Percentiles rank a stretch among this genome's conserved stretches.
Conservation (phyloP, 306 rosid species). For the Cucumis melo region DNA sequence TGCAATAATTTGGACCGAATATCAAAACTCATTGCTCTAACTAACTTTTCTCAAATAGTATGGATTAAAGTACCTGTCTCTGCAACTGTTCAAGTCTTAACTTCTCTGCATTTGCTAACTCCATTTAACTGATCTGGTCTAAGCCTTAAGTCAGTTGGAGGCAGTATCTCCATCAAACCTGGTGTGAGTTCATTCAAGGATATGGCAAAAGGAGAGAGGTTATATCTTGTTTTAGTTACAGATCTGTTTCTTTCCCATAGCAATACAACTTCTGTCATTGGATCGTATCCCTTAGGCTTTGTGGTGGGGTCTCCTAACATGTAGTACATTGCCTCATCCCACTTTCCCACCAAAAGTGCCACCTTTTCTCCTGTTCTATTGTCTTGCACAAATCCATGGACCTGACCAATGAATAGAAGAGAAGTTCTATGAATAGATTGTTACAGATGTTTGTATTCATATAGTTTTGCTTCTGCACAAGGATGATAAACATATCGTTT, state of each 20-base stretch:
- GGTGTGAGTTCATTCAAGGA: slow-evolving; percentile 82
- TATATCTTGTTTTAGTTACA: slow-evolving; percentile 71
- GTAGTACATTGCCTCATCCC: slow-evolving; percentile 98
- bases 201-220: slow-evolving; percentile 86
- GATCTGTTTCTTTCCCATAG: slow-evolving; percentile 83
- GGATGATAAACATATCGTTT: background rate
- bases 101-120: slow-evolving; percentile 85
- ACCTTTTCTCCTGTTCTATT: slow-evolving; percentile 96
- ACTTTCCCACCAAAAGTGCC: slow-evolving; percentile 91
- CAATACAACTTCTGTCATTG: slow-evolving; percentile 87
- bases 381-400: slow-evolving; percentile 98
- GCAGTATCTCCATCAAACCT: slow-evolving; percentile 52
- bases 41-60: background rate
- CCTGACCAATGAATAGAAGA: slow-evolving; percentile 32
- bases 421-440: background rate
- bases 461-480: too few species aligned
- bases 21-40: background rate
- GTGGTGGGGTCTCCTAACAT: slow-evolving; percentile 93
- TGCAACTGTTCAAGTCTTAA: slow-evolving; percentile 91
- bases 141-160: slow-evolving; percentile 93
- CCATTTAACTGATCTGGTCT: slow-evolving; percentile 98
- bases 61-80: slow-evolving; percentile 57
- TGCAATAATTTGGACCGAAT: too few species aligned
- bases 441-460: background rate
- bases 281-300: slow-evolving; percentile 95